These are phyloP conservation scores for Plantago major DNA, from an alignment of 257 asterid genomes.

Conservation along the genomic window DNA sequence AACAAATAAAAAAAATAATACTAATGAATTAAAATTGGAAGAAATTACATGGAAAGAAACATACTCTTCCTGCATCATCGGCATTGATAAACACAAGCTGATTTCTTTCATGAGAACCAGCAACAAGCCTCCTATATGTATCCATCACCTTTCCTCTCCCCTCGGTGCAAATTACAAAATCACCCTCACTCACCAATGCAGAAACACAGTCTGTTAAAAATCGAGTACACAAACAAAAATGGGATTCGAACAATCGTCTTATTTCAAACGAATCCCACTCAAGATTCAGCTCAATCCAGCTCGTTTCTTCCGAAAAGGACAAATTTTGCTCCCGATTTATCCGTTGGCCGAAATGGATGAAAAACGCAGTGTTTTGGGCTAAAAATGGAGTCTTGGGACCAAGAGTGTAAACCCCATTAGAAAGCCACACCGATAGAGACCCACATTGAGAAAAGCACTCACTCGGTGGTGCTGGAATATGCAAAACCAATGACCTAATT, in stretches of 20 bases:
- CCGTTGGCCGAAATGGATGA: slow-evolving; percentile 19
- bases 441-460: slow-evolving; percentile 38
- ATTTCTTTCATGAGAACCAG: slow-evolving; percentile 85
- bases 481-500: slow-evolving; percentile 21
- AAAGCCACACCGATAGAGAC: slow-evolving; percentile 22
- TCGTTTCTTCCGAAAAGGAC: slow-evolving; percentile 1
- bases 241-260: not conserved
- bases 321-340: slow-evolving; percentile 22
- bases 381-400: slow-evolving; percentile 33
- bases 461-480: not conserved
- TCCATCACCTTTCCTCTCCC: slow-evolving; percentile 44
- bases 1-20: slow-evolving; percentile 1
- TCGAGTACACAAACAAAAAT: slow-evolving; percentile 1
- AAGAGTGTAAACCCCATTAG: slow-evolving; percentile 39
- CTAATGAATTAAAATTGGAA: slow-evolving; percentile 1
- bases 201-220: not conserved
- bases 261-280: slow-evolving; percentile 9
- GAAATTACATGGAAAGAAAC: slow-evolving; percentile 18
- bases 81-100: slow-evolving; percentile 76
- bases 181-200: slow-evolving; percentile 23
- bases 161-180: slow-evolving; percentile 3
- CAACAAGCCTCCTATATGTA: slow-evolving; percentile 77
- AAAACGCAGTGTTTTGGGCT: slow-evolving; percentile 28
- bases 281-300: slow-evolving; percentile 20
- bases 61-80: slow-evolving; percentile 73